Base-by-base conservation (phyloP, 2,329 filamentous ascomycete genomes). In the Chaetothyriales sp. region DNA sequence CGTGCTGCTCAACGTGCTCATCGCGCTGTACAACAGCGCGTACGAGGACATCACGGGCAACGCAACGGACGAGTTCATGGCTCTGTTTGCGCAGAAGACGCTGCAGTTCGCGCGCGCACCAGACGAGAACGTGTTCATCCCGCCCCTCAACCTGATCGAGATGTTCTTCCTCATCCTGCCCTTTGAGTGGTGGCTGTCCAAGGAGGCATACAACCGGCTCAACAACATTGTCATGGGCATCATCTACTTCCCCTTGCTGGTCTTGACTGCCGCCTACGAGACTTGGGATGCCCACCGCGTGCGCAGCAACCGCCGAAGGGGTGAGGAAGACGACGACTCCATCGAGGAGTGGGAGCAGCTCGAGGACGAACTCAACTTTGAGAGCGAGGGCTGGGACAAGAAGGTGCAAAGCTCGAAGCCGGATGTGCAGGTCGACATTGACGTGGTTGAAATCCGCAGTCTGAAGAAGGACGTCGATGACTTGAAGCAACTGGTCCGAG, bases 121-220 rank as follows among this genome's bases (percentile, higher is more conserved):
- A 0, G 92, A 98, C 61, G 92, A 98, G 66, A 98, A 98, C 60
- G 92, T 98, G 50, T 98, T 92, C 68, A 95, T 98, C 61, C 82
- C 92, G 0, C 92, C 92, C 0, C 85, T 98, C 68, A 98, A 98
- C 65, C 75, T 98, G 1, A 77, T 98, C 53, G 92, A 98, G 65
- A 81, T 96, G 18, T 73, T 95, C 54, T 72, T 78, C 54, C 76
- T 95, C 2, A 77, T 84, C 42, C 63, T 93, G 0, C 86, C 86
- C 0, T 82, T 94, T 49, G 92, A 96, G 71, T 98, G 92, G 92
- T 98, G 90, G 92, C 76, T 98, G 73, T 70, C 78, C n/a, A 78
- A 79, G 55, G 61, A 72, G 5, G 67, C 67, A 1, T 98, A 96
- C 64, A 83, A 89, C 59, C 76, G 77, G 32, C 69, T 96, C 50